Base-by-base conservation (phyloP, 371 early-diverging fungal species). In the Zopfochytrium polystomum region DNA sequence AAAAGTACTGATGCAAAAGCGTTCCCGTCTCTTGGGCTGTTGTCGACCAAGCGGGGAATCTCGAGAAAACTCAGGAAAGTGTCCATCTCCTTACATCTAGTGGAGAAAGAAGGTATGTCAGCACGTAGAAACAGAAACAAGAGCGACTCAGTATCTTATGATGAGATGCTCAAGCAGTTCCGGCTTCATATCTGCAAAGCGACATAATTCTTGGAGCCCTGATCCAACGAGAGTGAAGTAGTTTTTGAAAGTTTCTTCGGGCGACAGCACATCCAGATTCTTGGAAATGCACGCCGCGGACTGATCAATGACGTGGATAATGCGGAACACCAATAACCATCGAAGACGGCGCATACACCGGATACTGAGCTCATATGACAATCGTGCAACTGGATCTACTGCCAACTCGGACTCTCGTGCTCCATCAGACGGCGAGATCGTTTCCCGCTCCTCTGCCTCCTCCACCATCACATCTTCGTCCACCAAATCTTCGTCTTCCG, bases 31-130 rank as follows among this genome's bases (percentile, higher is more conserved):
- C 66, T 55, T 3, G 38, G 2, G 38, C 59, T 33, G 4, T 13
- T 29, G 5, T 58, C 68, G 7, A 44, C 60, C 13, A 79, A 51
- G 20, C 72, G 73, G 6, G 67, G 44, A 6, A 79, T 23, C 52
- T 74, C 74, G 2, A 70, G 67, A 44, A 59, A 77, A 1, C 73
- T 69, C 11, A 65, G 34, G 20, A 73, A 35, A 3, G 68, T 65
- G 47, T 75, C 68, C 63, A 72, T 73, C 53, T 79, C 78, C 6
- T 56, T 33, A 53, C 68, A 79, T 1, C 80, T 58, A 29, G 38
- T 49, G 18, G 32, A 26, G 34, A 27, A 20, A 7, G 38, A 11
- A 7, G 18, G 38, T 18, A 38, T 38, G 38, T 18, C 18, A 38
- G 38, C 38, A 38, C 38, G 18, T n/a, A n/a, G n/a, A n/a, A n/a